phyloP scores from a whole-genome alignment of 169 alveolate genomes.

The Eimeria maxima region DNA sequence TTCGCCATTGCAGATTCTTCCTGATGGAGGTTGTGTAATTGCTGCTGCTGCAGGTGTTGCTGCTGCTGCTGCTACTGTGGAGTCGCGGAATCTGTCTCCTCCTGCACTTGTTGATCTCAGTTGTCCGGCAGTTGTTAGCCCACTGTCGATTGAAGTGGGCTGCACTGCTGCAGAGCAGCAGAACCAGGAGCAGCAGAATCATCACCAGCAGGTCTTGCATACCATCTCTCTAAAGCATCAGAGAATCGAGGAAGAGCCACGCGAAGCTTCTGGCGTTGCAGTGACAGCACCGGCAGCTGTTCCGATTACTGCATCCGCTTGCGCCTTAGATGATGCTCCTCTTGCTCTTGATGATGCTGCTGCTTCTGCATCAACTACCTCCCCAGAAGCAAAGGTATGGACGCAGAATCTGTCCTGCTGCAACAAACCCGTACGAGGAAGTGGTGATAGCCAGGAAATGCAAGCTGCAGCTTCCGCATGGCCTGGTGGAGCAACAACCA shows the following conservation, averaged over 20 bases:
- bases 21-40: neutral
- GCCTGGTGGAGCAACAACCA: neutral
- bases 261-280: neutral
- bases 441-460: neutral
- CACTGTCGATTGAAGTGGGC: neutral
- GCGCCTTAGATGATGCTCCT: neutral
- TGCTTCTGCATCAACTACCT: neutral
- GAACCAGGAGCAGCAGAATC: neutral
- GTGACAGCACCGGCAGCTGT: neutral
- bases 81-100: neutral
- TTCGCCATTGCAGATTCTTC: neutral
- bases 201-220: neutral
- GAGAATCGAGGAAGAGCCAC: neutral
- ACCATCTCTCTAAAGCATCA: neutral
- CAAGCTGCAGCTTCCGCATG: neutral
- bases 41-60: constrained; percentile 35
- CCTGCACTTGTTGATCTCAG: neutral
- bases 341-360: neutral
- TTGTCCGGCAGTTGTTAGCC: neutral
- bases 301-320: neutral
- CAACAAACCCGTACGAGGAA: neutral
- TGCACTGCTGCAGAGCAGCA: neutral
- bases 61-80: constrained; percentile 4
- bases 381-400: neutral
- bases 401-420: neutral